Percentiles rank a stretch among this genome's conserved stretches.
These are phyloP conservation scores for Colletotrichum abscissum DNA, from an alignment of 2,329 filamentous ascomycete species.

Conservation along the genomic window DNA sequence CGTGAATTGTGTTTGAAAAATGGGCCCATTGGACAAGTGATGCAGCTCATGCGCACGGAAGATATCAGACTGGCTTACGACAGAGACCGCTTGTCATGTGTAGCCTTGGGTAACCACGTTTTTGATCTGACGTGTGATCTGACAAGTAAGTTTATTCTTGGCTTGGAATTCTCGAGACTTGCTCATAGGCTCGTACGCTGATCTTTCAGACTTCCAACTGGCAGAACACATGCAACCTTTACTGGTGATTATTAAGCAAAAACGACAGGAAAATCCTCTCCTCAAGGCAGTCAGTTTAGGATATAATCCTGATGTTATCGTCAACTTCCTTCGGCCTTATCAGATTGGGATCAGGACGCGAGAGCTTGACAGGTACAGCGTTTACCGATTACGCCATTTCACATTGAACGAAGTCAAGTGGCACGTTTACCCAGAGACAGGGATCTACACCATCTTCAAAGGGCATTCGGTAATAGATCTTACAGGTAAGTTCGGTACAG, in stretches of 20 bases:
- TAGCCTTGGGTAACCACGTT: not conserved
- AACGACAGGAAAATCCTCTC: not conserved
- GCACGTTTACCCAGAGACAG: slow-evolving; percentile 1
- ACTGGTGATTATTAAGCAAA: not conserved
- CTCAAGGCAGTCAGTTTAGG: not conserved
- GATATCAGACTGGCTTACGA: not conserved
- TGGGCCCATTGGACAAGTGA: not conserved
- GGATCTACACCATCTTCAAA: not conserved
- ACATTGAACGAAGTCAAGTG: not conserved
- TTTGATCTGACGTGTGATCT: not conserved
- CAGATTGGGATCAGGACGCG: not conserved
- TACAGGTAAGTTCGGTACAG: not conserved
- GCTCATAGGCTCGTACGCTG: not conserved
- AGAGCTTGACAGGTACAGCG: too few relatives aligned
- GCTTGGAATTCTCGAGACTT: not conserved
- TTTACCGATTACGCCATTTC: not conserved
- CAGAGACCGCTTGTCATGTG: not conserved
- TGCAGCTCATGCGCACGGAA: not conserved
- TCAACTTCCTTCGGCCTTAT: not conserved
- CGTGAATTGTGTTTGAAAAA: not conserved
- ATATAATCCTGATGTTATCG: not conserved
- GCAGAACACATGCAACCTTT: not conserved
- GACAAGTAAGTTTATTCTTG: not conserved
- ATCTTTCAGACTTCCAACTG: not conserved
- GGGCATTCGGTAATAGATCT: not conserved